Evolutionary conservation across 176 grass and related monocot species (phyloP).

Genomic region (Rhynchospora pubera): DNA sequence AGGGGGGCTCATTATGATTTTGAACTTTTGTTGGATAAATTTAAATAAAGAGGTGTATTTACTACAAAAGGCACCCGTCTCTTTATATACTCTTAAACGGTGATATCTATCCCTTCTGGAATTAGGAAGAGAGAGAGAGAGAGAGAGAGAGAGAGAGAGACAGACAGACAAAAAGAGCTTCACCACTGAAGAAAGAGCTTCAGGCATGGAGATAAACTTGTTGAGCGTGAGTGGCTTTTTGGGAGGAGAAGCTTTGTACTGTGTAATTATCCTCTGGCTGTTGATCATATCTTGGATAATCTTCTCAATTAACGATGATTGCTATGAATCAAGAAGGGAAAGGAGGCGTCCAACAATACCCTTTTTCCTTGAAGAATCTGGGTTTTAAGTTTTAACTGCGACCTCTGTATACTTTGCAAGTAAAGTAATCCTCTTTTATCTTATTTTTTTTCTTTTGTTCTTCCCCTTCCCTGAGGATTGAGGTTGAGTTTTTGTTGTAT

Average conservation of each 20-base stretch:
- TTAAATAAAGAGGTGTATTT: neutral
- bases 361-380: slow-evolving; percentile 17
- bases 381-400: neutral
- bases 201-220: slow-evolving; percentile 35
- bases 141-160: neutral
- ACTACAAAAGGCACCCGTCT: neutral
- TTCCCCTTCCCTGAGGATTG: neutral
- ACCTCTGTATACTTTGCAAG: neutral
- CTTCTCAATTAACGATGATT: slow-evolving; percentile 47
- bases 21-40: slow-evolving; percentile 22
- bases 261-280: slow-evolving; percentile 75
- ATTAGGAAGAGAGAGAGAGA: too few species aligned
- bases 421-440: neutral
- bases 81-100: slow-evolving; percentile 12
- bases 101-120: neutral
- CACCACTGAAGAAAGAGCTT: neutral
- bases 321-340: neutral
- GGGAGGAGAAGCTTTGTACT: slow-evolving; percentile 68
- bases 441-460: neutral
- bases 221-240: slow-evolving; percentile 17
- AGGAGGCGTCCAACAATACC: neutral
- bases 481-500: neutral
- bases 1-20: neutral
- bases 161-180: neutral
- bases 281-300: slow-evolving; percentile 74